These are phyloP conservation scores for Russula ochroleuca DNA, from an alignment of 768 basidiomycete species.

Conservation along the genomic window DNA sequence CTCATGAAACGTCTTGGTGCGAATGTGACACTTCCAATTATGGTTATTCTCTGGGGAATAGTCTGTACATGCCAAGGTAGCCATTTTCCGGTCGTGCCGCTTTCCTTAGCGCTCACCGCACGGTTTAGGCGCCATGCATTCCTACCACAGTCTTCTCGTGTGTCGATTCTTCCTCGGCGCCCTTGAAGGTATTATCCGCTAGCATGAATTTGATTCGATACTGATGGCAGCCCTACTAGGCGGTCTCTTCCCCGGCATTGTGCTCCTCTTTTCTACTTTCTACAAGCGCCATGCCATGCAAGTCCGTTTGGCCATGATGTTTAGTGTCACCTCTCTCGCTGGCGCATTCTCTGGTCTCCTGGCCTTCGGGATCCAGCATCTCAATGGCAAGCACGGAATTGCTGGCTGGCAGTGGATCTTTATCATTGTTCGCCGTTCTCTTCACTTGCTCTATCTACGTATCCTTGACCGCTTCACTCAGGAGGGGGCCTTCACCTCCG, in stretches of 20 bases:
- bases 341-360: slow-evolving; percentile 63
- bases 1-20: slow-evolving; percentile 46
- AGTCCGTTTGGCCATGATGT: slow-evolving; percentile 42
- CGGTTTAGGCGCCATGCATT: slow-evolving; percentile 41
- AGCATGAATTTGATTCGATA: neutral
- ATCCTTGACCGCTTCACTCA: slow-evolving; percentile 16
- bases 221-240: slow-evolving; percentile 20
- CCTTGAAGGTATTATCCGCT: slow-evolving; percentile 45
- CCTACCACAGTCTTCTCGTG: slow-evolving; percentile 50
- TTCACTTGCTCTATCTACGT: neutral
- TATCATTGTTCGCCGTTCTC: slow-evolving; percentile 41
- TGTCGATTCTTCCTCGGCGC: slow-evolving; percentile 50
- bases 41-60: slow-evolving; percentile 68
- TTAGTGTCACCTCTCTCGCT: slow-evolving; percentile 44
- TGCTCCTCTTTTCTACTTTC: slow-evolving; percentile 32
- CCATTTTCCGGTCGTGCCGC: neutral
- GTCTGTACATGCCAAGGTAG: slow-evolving; percentile 57
- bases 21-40: slow-evolving; percentile 55
- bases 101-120: neutral
- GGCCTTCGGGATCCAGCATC: slow-evolving; percentile 54
- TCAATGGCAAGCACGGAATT: slow-evolving; percentile 50
- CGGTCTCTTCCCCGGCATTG: slow-evolving; percentile 45
- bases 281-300: slow-evolving; percentile 33
- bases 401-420: slow-evolving; percentile 69
- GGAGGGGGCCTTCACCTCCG: slow-evolving; percentile 61